Base-by-base conservation (phyloP, 306 rosid genomes). In the Crotalaria pallida region DNA sequence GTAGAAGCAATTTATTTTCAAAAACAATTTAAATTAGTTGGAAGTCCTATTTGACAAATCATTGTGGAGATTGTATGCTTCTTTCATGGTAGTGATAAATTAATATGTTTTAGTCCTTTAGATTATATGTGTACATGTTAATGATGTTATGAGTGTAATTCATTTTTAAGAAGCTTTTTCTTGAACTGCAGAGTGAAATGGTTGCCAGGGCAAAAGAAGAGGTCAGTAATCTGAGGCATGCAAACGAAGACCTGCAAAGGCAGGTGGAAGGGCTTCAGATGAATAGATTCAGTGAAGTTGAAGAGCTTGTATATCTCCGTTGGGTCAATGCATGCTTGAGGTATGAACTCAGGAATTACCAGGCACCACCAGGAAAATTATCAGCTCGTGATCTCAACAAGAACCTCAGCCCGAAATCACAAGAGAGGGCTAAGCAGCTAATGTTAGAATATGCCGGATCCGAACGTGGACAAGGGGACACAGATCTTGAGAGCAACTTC, bases 251-350 rank as follows among this genome's bases (percentile, higher is more conserved):
- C 75, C 88, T 94, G 63, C 79, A 44, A 50, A 91, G 87, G 88
- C 99, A 91, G 80, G 95, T 94, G 74, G 99, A 94, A 83, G 96
- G 95, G 59, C 96, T 91, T 64, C 99, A 94, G 78, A 83, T 91
- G 79, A 91, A 91, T 49, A 80, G 96, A 60, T 94, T 94, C 52
- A 82, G 92, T 71, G 99, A 94, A 82, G 97, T 94, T 58, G 99
- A 94, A 87, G 97, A 94, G 82, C 87, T 94, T 57, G 97, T 94
- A 49, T 91, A 94, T 80, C 96, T 94, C 66, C 95, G 99, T 49
- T 94, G 99, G 99, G 90, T 91, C 73, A 94, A 94, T 47, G 99
- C 99, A 36, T 94, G 99, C 72, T 77, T 94, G 86, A 85, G 97
- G 73, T 94, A 63, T 72, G 99, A 94, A 74, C 96, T 91, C 52